Conservation (phyloP, 164 flowering plant species). For the Chloranthus sessilifolius region DNA sequence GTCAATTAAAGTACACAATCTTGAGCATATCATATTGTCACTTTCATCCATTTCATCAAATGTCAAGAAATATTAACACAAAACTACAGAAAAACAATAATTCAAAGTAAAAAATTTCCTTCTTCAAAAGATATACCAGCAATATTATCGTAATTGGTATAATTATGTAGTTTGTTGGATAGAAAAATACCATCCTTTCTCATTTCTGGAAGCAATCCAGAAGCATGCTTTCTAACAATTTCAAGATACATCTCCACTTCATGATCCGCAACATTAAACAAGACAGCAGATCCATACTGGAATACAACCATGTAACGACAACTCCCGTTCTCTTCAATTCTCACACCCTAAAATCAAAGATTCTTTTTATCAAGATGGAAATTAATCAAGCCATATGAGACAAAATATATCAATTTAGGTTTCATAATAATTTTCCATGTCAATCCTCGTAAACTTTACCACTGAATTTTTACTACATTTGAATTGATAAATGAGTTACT, state of each 20-base stretch:
- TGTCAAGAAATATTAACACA: background rate
- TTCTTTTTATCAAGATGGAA: background rate
- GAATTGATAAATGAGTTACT: too few relatives aligned
- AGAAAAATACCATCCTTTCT: slow-evolving; percentile 65
- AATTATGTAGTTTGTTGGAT: background rate
- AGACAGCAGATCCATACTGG: slow-evolving; percentile 83
- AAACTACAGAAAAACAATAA: background rate
- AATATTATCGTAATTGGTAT: too few relatives aligned
- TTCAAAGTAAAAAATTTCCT: too few relatives aligned
- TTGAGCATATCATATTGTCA: too few relatives aligned
- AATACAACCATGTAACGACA: slow-evolving; percentile 71
- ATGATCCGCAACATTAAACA: slow-evolving; percentile 71
- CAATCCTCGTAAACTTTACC: too few relatives aligned
- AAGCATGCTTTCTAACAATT: slow-evolving; percentile 64
- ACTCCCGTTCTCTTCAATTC: slow-evolving; percentile 22
- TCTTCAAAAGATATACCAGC: background rate
- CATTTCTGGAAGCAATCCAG: slow-evolving; percentile 77
- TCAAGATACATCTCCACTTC: slow-evolving; percentile 66
- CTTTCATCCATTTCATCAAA: too few relatives aligned
- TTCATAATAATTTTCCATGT: too few relatives aligned
- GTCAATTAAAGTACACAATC: too few relatives aligned
- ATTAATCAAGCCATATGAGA: too few relatives aligned
- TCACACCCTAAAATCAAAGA: slow-evolving; percentile 34
- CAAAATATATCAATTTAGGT: too few relatives aligned
- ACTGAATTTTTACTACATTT: too few relatives aligned